Conservation (phyloP, 257 asterid genomes). For the Forsythia suspensa region DNA sequence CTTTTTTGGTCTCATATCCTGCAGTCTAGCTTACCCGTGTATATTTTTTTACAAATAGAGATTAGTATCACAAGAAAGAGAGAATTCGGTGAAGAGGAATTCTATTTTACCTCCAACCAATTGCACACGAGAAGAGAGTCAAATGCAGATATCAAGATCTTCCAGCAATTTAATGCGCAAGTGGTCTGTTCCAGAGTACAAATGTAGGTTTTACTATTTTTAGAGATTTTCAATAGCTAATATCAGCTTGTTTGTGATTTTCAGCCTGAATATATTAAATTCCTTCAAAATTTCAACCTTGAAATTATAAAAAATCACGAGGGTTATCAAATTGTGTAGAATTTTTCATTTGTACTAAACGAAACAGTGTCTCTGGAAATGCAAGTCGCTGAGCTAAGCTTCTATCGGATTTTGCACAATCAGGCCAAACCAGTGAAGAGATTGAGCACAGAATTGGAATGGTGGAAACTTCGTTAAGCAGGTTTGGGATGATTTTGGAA, state of each 20-base stretch:
- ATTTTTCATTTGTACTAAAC: background rate
- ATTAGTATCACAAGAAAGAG: slow-evolving; percentile 82
- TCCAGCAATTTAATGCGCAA: slow-evolving; percentile 65
- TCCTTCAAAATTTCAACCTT: background rate
- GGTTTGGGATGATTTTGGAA: slow-evolving; percentile 80
- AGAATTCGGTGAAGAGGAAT: slow-evolving; percentile 63
- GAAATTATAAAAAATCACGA: background rate
- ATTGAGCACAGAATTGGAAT: slow-evolving; percentile 81
- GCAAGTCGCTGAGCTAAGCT: slow-evolving; percentile 16
- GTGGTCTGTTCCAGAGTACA: slow-evolving; percentile 69
- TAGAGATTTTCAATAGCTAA: background rate
- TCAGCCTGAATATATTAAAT: slow-evolving; percentile 8
- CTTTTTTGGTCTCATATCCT: slow-evolving; percentile 20
- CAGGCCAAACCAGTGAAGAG: slow-evolving; percentile 80
- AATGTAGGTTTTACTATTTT: slow-evolving; percentile 51
- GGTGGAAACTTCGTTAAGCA: slow-evolving; percentile 81
- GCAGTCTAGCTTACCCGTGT: slow-evolving; percentile 26
- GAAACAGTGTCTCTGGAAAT: slow-evolving; percentile 13
- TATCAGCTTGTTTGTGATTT: slow-evolving; percentile 19
- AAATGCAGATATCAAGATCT: slow-evolving; percentile 54
- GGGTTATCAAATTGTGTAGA: background rate
- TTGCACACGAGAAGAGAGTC: slow-evolving; percentile 73
- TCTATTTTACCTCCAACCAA: slow-evolving; percentile 54
- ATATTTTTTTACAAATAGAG: slow-evolving; percentile 42
- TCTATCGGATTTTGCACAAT: slow-evolving; percentile 25